phyloP scores from a whole-genome alignment of 371 early-diverging fungal species.

The Mucor lusitanicus region DNA sequence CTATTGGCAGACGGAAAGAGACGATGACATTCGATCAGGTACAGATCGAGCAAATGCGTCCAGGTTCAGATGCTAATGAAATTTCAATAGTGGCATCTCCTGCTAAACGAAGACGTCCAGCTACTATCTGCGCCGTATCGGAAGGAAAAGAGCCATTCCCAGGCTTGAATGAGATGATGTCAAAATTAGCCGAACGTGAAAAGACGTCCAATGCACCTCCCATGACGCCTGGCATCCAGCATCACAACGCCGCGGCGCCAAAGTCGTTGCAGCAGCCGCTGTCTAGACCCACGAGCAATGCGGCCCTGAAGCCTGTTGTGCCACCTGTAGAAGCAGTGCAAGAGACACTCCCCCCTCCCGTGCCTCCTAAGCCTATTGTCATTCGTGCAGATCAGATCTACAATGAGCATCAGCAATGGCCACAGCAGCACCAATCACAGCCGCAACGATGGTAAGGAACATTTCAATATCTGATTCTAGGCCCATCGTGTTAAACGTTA shows the following conservation, averaged over 20 bases:
- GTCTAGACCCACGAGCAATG: constrained; percentile 1
- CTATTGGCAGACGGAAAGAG: constrained; percentile 48
- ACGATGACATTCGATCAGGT: constrained; percentile 42
- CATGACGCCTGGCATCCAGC: constrained; percentile 15
- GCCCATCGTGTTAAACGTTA: not conserved
- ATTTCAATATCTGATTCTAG: not conserved
- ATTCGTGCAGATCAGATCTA: constrained; percentile 36
- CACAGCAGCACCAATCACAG: constrained; percentile 7
- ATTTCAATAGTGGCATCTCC: constrained; percentile 24
- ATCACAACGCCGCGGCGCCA: constrained; percentile 11
- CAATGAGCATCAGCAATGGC: constrained; percentile 20
- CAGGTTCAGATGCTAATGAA: not conserved
- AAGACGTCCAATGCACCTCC: constrained; percentile 5
- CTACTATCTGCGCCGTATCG: constrained; percentile 44
- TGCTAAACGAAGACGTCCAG: constrained; percentile 44
- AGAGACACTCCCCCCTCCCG: constrained; percentile 37
- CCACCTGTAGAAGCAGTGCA: not conserved
- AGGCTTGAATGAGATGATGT: constrained; percentile 43
- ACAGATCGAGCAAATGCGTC: not conserved
- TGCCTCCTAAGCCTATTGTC: constrained; percentile 45
- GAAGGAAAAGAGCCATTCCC: constrained; percentile 35
- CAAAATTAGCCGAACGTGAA: constrained; percentile 35
- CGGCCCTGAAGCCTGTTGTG: constrained; percentile 1
- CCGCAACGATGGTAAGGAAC: not conserved
- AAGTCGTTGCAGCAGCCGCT: not conserved